These are phyloP conservation scores for Histomonas meleagridis DNA, from an alignment of 208 protist genomes.

Conservation along the genomic window DNA sequence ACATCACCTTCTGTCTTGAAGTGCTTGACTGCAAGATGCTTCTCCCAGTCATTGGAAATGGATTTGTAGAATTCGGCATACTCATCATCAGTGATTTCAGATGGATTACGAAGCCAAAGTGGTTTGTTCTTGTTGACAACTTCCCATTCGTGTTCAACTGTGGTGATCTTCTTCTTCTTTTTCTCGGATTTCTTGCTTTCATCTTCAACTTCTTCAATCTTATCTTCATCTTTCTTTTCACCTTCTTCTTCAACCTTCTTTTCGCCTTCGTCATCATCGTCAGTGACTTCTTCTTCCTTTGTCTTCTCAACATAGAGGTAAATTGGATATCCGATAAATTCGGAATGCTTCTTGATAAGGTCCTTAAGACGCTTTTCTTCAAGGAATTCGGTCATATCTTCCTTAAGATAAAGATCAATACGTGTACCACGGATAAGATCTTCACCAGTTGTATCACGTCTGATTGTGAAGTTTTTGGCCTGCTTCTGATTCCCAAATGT, in stretches of 20 bases:
- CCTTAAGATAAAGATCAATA: conserved; percentile 86
- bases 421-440: conserved; percentile 78
- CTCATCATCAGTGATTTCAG: conserved; percentile 87
- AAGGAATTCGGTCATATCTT: conserved; percentile 68
- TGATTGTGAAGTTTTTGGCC: conserved; percentile 89
- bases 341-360: conserved; percentile 92
- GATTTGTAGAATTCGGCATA: conserved; percentile 95
- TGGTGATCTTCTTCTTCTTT: conserved; percentile 55
- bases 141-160: conserved; percentile 69
- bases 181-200: conserved; percentile 42
- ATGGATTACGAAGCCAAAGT: conserved; percentile 83
- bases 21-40: conserved; percentile 85
- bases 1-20: conserved; percentile 88
- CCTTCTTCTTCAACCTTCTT: conserved; percentile 26
- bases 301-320: conserved; percentile 53
- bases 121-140: conserved; percentile 92
- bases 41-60: conserved; percentile 87
- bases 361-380: conserved; percentile 83
- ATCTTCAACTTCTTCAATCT: conserved; percentile 48
- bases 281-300: conserved; percentile 37
- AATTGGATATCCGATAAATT: conserved; percentile 97
- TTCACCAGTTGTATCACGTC: conserved; percentile 54
- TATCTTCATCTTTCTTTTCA: conserved; percentile 48
- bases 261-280: conserved; percentile 33
- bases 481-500: conserved; percentile 88